Percentiles rank a stretch among this genome's conserved stretches.
These are phyloP conservation scores for Aspergillus latus DNA, from an alignment of 2,329 filamentous ascomycete species.

Conservation along the genomic window DNA sequence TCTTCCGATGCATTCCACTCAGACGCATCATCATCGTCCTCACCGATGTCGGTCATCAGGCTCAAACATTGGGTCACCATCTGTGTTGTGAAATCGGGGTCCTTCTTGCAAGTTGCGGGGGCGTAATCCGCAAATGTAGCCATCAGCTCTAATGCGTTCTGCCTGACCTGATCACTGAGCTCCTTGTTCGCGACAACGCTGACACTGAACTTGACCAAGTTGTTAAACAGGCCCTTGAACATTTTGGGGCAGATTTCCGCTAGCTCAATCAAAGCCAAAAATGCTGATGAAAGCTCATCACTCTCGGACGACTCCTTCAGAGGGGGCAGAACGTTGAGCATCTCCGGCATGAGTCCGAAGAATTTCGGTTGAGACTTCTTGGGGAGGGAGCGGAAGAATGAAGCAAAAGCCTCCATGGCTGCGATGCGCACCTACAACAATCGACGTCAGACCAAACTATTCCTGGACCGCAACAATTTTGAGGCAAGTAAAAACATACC, in stretches of 20 bases:
- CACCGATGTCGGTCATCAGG: slow-evolving; percentile 94
- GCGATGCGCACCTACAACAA: slow-evolving; percentile 73
- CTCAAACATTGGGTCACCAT: slow-evolving; percentile 99
- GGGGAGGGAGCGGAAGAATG: slow-evolving; percentile 86
- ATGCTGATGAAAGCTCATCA: slow-evolving; percentile 84
- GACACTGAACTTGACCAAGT: slow-evolving; percentile 87
- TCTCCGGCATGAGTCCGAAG: slow-evolving; percentile 79
- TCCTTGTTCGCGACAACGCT: slow-evolving; percentile 96
- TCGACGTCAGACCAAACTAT: slow-evolving; percentile 11
- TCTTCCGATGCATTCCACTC: slow-evolving; percentile 95
- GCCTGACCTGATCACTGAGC: slow-evolving; percentile 80
- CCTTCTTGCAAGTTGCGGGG: slow-evolving; percentile 91
- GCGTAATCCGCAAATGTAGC: slow-evolving; percentile 96
- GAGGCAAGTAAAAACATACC: slow-evolving; percentile 49
- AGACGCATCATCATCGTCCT: slow-evolving; percentile 88
- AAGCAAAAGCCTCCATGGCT: slow-evolving; percentile 93
- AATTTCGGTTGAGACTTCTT: slow-evolving; percentile 91
- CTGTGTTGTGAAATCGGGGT: slow-evolving; percentile 83
- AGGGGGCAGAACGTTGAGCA: slow-evolving; percentile 90
- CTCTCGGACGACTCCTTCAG: slow-evolving; percentile 90
- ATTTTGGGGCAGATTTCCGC: slow-evolving; percentile 94
- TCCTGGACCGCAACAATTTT: slow-evolving; percentile 4
- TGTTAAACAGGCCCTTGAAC: slow-evolving; percentile 94
- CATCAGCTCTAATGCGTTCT: slow-evolving; percentile 96
- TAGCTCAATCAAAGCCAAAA: slow-evolving; percentile 88